These are phyloP conservation scores for Pestalotiopsis sp. DNA, from an alignment of 2,329 filamentous ascomycete genomes.

Conservation along the genomic window DNA sequence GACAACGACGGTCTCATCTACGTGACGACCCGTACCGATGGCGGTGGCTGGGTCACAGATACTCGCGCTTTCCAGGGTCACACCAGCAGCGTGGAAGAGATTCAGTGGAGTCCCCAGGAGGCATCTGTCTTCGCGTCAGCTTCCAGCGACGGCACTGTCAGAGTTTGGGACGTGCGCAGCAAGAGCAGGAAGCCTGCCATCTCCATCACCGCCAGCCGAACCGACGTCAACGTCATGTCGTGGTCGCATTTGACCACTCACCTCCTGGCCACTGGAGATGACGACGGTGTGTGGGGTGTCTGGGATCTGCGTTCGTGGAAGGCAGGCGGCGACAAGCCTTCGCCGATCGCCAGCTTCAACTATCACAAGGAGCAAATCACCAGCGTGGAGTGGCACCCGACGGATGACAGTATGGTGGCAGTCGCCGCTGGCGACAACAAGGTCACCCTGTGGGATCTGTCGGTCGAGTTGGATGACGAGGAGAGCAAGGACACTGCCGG, in stretches of 20 bases:
- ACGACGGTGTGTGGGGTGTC: constrained; percentile 91
- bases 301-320: constrained; percentile 99
- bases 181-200: constrained; percentile 89
- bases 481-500: constrained; percentile 90
- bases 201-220: constrained; percentile 78
- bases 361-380: constrained; percentile 98
- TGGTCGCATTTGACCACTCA: constrained; percentile 91
- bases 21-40: constrained; percentile 81
- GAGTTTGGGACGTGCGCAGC: constrained; percentile 92
- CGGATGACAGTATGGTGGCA: constrained; percentile 92
- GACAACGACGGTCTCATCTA: constrained; percentile 92
- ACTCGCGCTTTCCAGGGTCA: constrained; percentile 83
- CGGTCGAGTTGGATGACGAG: constrained; percentile 95
- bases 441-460: constrained; percentile 93
- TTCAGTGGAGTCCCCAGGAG: constrained; percentile 96
- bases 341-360: constrained; percentile 87
- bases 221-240: constrained; percentile 94
- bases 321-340: constrained; percentile 64
- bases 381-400: constrained; percentile 95
- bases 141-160: constrained; percentile 90
- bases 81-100: constrained; percentile 83
- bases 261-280: constrained; percentile 87
- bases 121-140: constrained; percentile 92
- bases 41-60: constrained; percentile 88
- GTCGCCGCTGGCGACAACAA: constrained; percentile 94